Conservation (phyloP, 2,329 filamentous ascomycete genomes). For the Sclerotiophoma versabilis region DNA sequence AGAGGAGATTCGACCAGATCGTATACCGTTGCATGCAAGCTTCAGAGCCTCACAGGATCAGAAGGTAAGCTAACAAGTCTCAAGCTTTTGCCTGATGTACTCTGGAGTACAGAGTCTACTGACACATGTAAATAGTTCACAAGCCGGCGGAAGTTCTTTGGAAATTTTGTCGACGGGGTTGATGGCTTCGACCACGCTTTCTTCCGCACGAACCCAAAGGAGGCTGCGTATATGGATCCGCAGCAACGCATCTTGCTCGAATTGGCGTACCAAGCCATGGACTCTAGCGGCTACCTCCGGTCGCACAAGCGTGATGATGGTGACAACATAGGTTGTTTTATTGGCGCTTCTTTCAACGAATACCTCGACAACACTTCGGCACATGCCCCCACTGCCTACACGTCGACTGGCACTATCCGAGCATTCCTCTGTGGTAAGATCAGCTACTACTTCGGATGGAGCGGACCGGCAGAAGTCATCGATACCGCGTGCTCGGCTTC, state of each 20-base stretch:
- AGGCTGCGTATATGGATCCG: not conserved
- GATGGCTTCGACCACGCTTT: not conserved
- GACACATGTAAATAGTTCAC: not conserved
- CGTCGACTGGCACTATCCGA: conserved; percentile 26
- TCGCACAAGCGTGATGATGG: conserved; percentile 9
- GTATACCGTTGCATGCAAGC: not conserved
- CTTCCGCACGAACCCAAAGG: conserved; percentile 3
- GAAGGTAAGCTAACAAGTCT: not conserved
- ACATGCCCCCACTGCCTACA: conserved; percentile 36
- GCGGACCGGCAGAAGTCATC: conserved; percentile 31
- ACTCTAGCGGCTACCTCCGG: conserved; percentile 37
- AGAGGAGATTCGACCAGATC: conserved; percentile 46
- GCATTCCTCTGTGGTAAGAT: conserved; percentile 29
- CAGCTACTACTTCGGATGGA: conserved; percentile 35
- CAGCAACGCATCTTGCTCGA: conserved; percentile 18
- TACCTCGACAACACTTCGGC: conserved; percentile 43
- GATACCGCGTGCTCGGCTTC: conserved; percentile 48
- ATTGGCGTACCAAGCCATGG: conserved; percentile 46
- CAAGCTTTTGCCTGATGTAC: not conserved
- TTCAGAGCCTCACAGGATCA: not conserved
- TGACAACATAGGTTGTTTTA: conserved; percentile 38
- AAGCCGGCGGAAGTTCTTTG: conserved; percentile 14
- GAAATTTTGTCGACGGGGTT: conserved; percentile 19
- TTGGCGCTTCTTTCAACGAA: conserved; percentile 37
- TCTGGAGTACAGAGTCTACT: not conserved